Evolutionary conservation across 108 stramenopile species (phyloP).

Genomic region (Thalassiosira profunda): DNA sequence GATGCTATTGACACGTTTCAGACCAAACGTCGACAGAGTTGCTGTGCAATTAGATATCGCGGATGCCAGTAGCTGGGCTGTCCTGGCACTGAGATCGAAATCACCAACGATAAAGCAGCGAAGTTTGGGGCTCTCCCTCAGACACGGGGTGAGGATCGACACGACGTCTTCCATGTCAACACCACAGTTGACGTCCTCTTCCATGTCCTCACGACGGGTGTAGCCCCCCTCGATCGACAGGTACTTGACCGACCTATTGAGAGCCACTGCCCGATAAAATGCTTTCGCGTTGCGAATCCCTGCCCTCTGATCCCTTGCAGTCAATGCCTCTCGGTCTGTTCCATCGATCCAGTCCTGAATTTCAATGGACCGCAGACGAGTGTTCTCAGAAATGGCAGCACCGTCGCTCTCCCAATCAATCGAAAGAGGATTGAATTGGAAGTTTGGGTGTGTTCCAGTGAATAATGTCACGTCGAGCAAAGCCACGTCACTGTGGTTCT

Average conservation of each 20-base stretch:
- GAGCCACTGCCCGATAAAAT: conserved; percentile 3
- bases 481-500: no score
- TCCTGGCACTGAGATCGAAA: background rate
- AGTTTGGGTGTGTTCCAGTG: background rate
- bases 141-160: background rate
- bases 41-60: background rate
- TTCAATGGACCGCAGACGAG: background rate
- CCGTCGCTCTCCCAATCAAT: background rate
- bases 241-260: background rate
- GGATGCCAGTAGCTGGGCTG: background rate
- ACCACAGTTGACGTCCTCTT: background rate
- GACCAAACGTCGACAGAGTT: background rate
- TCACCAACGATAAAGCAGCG: background rate
- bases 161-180: conserved; percentile 1
- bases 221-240: background rate
- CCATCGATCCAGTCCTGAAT: background rate
- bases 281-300: background rate
- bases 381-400: background rate
- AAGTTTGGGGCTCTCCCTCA: background rate
- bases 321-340: background rate
- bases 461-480: no score
- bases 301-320: background rate
- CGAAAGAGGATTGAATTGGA: conserved; percentile 1
- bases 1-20: background rate
- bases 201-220: background rate